Conservation (phyloP, 306 rosid genomes). For the Arachis stenosperma region DNA sequence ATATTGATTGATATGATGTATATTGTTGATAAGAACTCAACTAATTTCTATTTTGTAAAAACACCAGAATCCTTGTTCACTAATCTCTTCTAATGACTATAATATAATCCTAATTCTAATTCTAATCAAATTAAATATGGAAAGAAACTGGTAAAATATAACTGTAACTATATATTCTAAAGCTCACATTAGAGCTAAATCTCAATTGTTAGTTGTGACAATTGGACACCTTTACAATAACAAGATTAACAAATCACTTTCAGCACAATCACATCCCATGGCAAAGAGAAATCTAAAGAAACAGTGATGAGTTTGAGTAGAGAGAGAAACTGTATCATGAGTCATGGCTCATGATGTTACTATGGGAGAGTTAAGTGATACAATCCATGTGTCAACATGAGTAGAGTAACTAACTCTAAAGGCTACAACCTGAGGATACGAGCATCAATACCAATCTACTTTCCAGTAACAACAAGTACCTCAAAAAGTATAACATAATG, state of each 20-base stretch:
- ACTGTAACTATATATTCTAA: background rate
- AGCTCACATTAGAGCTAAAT: background rate
- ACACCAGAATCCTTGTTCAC: background rate
- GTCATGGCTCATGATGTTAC: no score
- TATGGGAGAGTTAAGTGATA: no score
- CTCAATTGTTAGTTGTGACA: background rate
- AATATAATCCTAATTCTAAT: background rate
- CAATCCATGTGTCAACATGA: background rate
- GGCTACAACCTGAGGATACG: background rate
- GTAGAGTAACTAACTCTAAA: background rate
- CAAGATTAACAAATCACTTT: conserved; percentile 8
- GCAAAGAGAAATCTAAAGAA: background rate
- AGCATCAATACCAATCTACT: background rate
- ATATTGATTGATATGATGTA: background rate
- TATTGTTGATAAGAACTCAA: background rate
- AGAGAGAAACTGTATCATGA: no score
- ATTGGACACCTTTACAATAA: background rate
- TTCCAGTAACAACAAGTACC: conserved; percentile 10
- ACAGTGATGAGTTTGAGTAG: background rate
- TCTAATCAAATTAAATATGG: background rate
- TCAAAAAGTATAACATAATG: conserved; percentile 1
- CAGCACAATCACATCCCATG: conserved; percentile 7
- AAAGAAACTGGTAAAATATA: background rate
- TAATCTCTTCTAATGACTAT: no score
- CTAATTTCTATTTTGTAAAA: background rate